Percentiles rank a stretch among this genome's conserved stretches.
phyloP scores from a whole-genome alignment of 2,329 filamentous ascomycete genomes.

The Stagonosporopsis chrysanthemi region DNA sequence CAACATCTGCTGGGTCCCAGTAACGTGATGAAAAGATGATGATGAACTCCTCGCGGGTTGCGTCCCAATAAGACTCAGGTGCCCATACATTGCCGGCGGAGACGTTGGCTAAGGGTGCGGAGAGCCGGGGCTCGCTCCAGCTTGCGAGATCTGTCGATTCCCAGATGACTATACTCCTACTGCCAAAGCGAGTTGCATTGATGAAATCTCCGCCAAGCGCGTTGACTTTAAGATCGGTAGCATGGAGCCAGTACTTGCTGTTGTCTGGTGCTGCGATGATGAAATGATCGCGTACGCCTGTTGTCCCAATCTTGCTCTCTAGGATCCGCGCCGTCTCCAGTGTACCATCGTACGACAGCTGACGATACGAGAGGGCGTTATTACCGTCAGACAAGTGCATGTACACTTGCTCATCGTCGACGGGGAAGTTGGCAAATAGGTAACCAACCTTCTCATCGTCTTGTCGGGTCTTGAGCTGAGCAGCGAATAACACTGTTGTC shows the following conservation, averaged over 20 bases:
- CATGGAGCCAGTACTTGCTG: slow-evolving; percentile 18
- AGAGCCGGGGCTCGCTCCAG: slow-evolving; percentile 13
- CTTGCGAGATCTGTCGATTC: slow-evolving; percentile 12
- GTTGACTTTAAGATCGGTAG: slow-evolving; percentile 14
- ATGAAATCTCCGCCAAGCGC: slow-evolving; percentile 15
- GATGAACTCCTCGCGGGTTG: slow-evolving; percentile 6
- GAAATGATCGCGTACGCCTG: slow-evolving; percentile 15
- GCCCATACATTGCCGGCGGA: slow-evolving; percentile 19
- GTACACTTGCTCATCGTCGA: slow-evolving; percentile 17
- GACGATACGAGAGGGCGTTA: slow-evolving; percentile 8
- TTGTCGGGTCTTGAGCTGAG: slow-evolving; percentile 8
- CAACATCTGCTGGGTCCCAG: slow-evolving; percentile 11
- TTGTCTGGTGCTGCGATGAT: slow-evolving; percentile 9
- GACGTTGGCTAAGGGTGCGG: slow-evolving; percentile 7
- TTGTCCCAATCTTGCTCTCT: slow-evolving; percentile 9
- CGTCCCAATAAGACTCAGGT: slow-evolving; percentile 14
- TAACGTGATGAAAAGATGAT: slow-evolving; percentile 16
- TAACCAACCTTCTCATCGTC: slow-evolving; percentile 14
- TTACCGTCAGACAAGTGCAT: slow-evolving; percentile 17
- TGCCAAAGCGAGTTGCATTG: slow-evolving; percentile 17
- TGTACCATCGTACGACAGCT: slow-evolving; percentile 14
- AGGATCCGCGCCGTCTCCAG: slow-evolving; percentile 7
- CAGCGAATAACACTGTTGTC: neutral
- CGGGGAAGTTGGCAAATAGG: slow-evolving; percentile 13
- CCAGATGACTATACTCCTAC: slow-evolving; percentile 17